Evolutionary conservation across 2,329 filamentous ascomycete species (phyloP), one percentile per base, ranked within the genome.

Genomic region (Aspergillus eucalypticola): DNA sequence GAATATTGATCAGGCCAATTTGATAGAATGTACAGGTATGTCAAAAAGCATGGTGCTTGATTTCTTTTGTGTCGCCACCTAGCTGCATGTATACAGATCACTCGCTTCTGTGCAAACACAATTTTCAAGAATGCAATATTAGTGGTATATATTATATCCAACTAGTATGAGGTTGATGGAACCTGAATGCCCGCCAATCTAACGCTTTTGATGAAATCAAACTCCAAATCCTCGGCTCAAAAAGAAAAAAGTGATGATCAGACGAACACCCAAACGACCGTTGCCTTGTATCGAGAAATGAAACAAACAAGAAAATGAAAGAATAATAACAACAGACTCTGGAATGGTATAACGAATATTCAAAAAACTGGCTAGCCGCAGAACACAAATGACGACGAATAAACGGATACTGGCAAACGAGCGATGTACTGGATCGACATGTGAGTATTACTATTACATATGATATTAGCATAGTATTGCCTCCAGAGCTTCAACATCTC

Each of bases 401-500:
- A 41, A n/a, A 50, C 25, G 50, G 48, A 41, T 49, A 60, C 35
- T 29, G 51, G 32, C 32, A 55, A 29, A 61, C 62, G 58, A 58
- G 58, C 60, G 53, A 38, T 57, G 32, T 11, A 56, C 58, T 51
- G 56, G 11, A 58, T 55, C 59, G 19, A 62, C 32, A 6, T 35
- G 32, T 35, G 32, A 35, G 32, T 60, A 50, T 62, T 49, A 61
- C n/a, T 58, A 54, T 62, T 56, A 35, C 23, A 48, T 35, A 39
- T 35, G 32, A 35, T 19, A 46, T 73, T 64, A 79, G 63, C 71
- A 75, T 29, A 79, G 61, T 13, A 77, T 75, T 60, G 76, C 75
- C 60, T 78, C 75, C 38, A 79, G 65, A 53, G 76, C 77, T 61
- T 79, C 76, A 50, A 81, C 76, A 61, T 81, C 78, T 19, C 79